Base-by-base conservation (phyloP, 805 yeast genomes). In the Torulaspora maleeae region DNA sequence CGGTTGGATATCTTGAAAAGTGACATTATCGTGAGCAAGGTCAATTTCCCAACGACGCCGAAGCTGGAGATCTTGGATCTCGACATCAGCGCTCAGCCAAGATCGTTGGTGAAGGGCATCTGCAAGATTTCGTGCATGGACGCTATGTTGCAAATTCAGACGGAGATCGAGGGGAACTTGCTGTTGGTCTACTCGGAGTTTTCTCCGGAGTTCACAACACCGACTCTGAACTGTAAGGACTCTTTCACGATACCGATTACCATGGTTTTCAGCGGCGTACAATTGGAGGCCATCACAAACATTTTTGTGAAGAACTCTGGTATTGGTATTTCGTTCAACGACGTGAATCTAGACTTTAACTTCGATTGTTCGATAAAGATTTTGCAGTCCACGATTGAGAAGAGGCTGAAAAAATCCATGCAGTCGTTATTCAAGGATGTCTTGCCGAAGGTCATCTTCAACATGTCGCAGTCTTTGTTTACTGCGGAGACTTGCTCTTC, bases 301-400 rank as follows among this genome's bases (percentile, higher is more conserved):
- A 54, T 62, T 1, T 63, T 62, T 44, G 61, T 63, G 34, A 59
- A 62, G 47, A 55, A 61, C 35, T 55, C 59, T 16, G 66, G 68
- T 12, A 51, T 66, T 6, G 63, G 67, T 19, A 55, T 66, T 12
- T 62, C 69, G n/a, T 66, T 66, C 48, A 66, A 66, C 45, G 70
- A 66, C 50, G 69, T 66, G 6, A 54, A 59, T 27, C 45, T 66
- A 22, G 67, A 64, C 47, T 66, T 66, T 38, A 51, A 64, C 35
- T 65, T 66, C 36, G 63, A 64, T 44, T 66, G 70, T 40, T 65
- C 69, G 15, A 61, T 66, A 15, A 64, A 63, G 37, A 49, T 66
- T 28, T 43, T 66, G 42, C 66, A 64, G 42, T 51, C 60, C 1
- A 61, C 66, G 20, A 63, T 66, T 16, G 68, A 66, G 40, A 60